phyloP scores from a whole-genome alignment of 495 filamentous ascomycete species.

The Aspergillus sclerotiicarbonarius region DNA sequence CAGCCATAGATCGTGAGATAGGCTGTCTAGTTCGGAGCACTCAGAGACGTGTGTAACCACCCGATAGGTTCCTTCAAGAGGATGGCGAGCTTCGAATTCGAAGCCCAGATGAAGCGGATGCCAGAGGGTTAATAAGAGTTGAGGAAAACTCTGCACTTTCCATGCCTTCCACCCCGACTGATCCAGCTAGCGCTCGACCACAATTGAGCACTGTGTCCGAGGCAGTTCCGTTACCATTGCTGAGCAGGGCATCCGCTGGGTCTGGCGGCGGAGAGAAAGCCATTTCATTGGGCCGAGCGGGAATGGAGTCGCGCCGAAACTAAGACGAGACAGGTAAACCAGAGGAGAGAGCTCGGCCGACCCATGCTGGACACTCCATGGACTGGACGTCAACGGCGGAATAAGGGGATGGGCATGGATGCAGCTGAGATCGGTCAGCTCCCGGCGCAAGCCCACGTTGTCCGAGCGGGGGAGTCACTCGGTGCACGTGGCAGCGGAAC shows the following conservation, averaged over 20 bases:
- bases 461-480: background rate
- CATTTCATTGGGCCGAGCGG: conserved; percentile 2
- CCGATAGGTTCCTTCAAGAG: background rate
- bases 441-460: background rate
- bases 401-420: background rate
- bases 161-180: background rate
- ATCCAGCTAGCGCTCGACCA: background rate
- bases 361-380: background rate
- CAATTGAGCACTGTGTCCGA: background rate
- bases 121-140: background rate
- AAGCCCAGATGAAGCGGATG: background rate
- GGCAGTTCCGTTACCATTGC: background rate
- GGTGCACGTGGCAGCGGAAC: background rate
- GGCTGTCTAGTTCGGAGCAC: background rate
- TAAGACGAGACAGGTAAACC: conserved; percentile 22
- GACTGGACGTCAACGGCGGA: background rate
- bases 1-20: conserved; percentile 21
- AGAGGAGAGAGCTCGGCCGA: conserved; percentile 6
- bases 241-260: background rate
- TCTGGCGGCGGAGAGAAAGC: background rate
- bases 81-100: too few relatives aligned
- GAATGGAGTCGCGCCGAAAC: conserved; percentile 5
- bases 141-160: background rate
- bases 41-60: background rate
- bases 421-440: background rate